Percentiles rank a stretch among this genome's conserved stretches.
Evolutionary conservation across 1,284 basidiomycete genomes (phyloP).

Genomic region (Moesziomyces parantarcticus): DNA sequence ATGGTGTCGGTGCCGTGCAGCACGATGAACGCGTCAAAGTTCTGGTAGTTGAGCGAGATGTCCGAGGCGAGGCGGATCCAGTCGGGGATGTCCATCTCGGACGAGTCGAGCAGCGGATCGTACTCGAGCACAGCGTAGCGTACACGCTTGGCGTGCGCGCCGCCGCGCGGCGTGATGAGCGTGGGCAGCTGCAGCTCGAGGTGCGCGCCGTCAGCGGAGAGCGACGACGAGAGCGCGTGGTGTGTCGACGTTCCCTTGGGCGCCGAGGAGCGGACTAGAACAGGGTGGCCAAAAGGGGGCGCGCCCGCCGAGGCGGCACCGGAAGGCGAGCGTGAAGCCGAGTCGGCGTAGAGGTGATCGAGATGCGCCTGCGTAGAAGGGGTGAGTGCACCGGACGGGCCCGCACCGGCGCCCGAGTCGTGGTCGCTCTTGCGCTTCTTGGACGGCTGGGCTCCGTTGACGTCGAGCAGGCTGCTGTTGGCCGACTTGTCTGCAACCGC

Average conservation of each 20-base stretch:
- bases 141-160: slow-evolving; percentile 47
- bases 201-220: slow-evolving; percentile 46
- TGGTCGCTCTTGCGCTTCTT: slow-evolving; percentile 28
- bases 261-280: slow-evolving; percentile 46
- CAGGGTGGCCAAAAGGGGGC: slow-evolving; percentile 44
- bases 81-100: slow-evolving; percentile 78
- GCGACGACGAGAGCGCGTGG: slow-evolving; percentile 36
- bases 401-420: not conserved
- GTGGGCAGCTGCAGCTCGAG: slow-evolving; percentile 58
- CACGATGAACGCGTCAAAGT: slow-evolving; percentile 88
- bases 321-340: slow-evolving; percentile 16
- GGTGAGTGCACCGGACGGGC: slow-evolving; percentile 10
- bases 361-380: slow-evolving; percentile 31
- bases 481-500: slow-evolving; percentile 22
- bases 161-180: slow-evolving; percentile 54
- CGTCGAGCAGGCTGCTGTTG: slow-evolving; percentile 1
- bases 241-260: slow-evolving; percentile 55
- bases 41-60: slow-evolving; percentile 85
- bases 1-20: slow-evolving; percentile 82
- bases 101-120: slow-evolving; percentile 79
- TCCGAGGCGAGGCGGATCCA: slow-evolving; percentile 90
- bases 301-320: slow-evolving; percentile 19
- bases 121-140: slow-evolving; percentile 62
- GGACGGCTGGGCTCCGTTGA: slow-evolving; percentile 10
- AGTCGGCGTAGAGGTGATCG: slow-evolving; percentile 35